These are phyloP conservation scores for Cicer judaicum DNA, from an alignment of 306 rosid genomes.

Conservation along the genomic window DNA sequence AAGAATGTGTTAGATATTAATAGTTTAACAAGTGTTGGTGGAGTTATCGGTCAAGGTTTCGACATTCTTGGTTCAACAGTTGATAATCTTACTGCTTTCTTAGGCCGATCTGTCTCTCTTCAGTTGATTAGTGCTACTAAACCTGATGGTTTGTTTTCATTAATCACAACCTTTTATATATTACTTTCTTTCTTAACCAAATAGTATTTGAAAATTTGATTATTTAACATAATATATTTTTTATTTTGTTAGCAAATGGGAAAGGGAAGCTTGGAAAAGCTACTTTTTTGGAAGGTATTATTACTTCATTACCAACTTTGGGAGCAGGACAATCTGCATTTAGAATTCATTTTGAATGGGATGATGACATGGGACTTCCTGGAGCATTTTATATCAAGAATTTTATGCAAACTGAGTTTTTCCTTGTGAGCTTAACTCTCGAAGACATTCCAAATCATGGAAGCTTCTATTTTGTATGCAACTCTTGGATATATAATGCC, in stretches of 20 bases:
- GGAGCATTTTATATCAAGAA: slow-evolving; percentile 46
- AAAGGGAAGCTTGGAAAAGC: slow-evolving; percentile 64
- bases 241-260: slow-evolving; percentile 50
- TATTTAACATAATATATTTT: not conserved
- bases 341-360: slow-evolving; percentile 45
- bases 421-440: slow-evolving; percentile 44
- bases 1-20: slow-evolving; percentile 50
- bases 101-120: slow-evolving; percentile 47
- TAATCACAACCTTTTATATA: not conserved
- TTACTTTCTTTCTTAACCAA: not conserved
- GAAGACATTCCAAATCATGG: slow-evolving; percentile 49
- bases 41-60: slow-evolving; percentile 27
- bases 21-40: slow-evolving; percentile 38
- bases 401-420: slow-evolving; percentile 41
- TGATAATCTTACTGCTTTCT: slow-evolving; percentile 39
- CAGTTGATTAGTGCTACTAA: slow-evolving; percentile 46
- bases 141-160: slow-evolving; percentile 32
- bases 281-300: slow-evolving; percentile 66
- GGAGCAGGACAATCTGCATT: slow-evolving; percentile 46
- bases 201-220: no score
- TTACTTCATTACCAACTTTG: slow-evolving; percentile 55
- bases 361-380: slow-evolving; percentile 43
- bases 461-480: slow-evolving; percentile 43
- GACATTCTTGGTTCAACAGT: slow-evolving; percentile 10
- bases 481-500: slow-evolving; percentile 46